Base-by-base conservation (phyloP, 257 asterid genomes). In the Pogostemon cablin region DNA sequence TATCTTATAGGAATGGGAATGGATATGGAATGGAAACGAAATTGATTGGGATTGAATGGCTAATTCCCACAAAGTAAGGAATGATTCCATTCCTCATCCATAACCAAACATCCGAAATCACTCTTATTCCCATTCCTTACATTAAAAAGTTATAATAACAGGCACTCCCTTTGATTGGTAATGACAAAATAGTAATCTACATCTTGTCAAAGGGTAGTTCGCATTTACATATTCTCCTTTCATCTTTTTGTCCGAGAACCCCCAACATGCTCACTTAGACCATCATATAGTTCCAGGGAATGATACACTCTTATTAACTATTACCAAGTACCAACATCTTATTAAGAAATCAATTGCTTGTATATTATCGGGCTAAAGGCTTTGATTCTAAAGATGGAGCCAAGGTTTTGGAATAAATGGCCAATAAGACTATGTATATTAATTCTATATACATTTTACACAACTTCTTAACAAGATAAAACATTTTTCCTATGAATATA, bases 281-380 rank as follows among this genome's bases (percentile, higher is more conserved):
- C 49, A 49, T 47, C 12, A 61, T 41, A 75, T 2, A 25, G 43
- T 44, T 9, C 62, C 34, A 56, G 69, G 49, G 6, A 62, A 63
- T 25, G 32, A 25, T 25, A 25, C 32, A 25, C 32, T 25, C 32
- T 25, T 25, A 25, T 25, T 25, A 25, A 25, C 32, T 25, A 25
- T 25, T 25, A 25, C 32, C 32, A 52, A 17, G 9, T 2, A 15
- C 17, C 59, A 38, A 50, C 4, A 39, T 50, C 73, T 50, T 40
- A 11, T 25, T 55, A 20, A 11, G 37, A 25, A 47, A 10, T 42
- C 46, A 15, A 54, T 3, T 20, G 9, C 11, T 3, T 17, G 0
- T 32, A 7, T 11, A 7, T n/a, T 25, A 47, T 71, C 75, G 3
- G 42, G 69, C 7, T 25, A 34, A 9, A 9, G 15, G 40, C 62